These are phyloP conservation scores for Podospora tetraspora DNA, from an alignment of 495 filamentous ascomycete species.

Conservation along the genomic window DNA sequence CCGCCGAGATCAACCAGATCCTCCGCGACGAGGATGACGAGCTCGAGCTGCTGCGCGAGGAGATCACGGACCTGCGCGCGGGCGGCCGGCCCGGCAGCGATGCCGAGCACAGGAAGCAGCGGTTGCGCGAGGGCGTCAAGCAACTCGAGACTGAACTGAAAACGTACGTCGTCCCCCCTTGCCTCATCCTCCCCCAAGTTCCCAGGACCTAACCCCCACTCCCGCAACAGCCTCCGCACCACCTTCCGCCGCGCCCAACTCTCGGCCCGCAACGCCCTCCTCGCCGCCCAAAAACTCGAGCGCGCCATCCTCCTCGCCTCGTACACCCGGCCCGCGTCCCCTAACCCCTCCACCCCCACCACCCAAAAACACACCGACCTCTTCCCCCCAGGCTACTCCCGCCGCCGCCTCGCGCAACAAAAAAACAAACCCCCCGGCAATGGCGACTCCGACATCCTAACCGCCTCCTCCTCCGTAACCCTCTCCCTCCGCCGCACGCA, in stretches of 20 bases:
- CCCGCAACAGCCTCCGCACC: conserved; percentile 33
- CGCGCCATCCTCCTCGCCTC: conserved; percentile 70
- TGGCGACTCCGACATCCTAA: conserved; percentile 57
- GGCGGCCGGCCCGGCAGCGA: conserved; percentile 41
- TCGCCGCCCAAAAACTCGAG: conserved; percentile 66
- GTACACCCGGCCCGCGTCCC: conserved; percentile 38
- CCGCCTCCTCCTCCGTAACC: conserved; percentile 79
- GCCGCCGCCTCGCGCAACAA: conserved; percentile 20
- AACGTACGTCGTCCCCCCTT: conserved; percentile 44
- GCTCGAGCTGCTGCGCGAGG: conserved; percentile 73
- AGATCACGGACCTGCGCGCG: conserved; percentile 61
- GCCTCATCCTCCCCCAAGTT: background rate
- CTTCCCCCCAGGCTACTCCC: conserved; percentile 20
- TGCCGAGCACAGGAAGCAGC: conserved; percentile 50
- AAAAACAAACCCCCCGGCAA: conserved; percentile 13
- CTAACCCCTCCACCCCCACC: conserved; percentile 11
- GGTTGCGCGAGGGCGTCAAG: conserved; percentile 57
- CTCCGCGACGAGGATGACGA: conserved; percentile 84
- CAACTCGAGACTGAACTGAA: conserved; percentile 64
- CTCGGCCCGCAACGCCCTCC: conserved; percentile 69
- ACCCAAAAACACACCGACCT: conserved; percentile 21
- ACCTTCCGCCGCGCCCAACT: conserved; percentile 83
- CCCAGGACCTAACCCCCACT: conserved; percentile 9
- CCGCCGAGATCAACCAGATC: conserved; percentile 71
- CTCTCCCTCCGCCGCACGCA: conserved; percentile 78